Conservation (phyloP, 2,329 filamentous ascomycete species). For the Curvularia hawaiiensis region DNA sequence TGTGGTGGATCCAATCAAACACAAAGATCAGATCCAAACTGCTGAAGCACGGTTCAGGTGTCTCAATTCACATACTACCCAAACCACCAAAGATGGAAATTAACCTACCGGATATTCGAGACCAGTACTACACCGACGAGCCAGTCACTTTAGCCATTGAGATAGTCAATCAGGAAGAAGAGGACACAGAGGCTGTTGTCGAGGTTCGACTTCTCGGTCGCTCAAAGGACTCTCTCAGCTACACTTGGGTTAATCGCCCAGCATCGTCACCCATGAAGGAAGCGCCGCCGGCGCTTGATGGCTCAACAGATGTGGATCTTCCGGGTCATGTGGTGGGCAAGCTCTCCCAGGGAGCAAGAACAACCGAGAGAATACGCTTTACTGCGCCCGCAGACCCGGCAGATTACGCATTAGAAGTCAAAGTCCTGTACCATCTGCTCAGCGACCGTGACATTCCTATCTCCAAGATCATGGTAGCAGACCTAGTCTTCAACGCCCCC, state of each 20-base stretch:
- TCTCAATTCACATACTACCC: conserved; percentile 74
- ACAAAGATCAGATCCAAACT: conserved; percentile 34
- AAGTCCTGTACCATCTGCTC: conserved; percentile 76
- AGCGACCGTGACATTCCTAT: conserved; percentile 83
- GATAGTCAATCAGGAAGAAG: conserved; percentile 81
- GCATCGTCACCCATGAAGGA: conserved; percentile 40
- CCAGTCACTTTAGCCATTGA: conserved; percentile 69
- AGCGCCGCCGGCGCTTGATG: conserved; percentile 30
- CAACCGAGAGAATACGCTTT: conserved; percentile 47
- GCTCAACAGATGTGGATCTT: conserved; percentile 36
- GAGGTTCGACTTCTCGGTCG: conserved; percentile 70
- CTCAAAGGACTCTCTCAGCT: conserved; percentile 52
- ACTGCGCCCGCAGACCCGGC: conserved; percentile 52
- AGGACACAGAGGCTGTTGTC: conserved; percentile 73
- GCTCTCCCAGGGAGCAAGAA: conserved; percentile 38
- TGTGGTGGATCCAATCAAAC: conserved; percentile 44
- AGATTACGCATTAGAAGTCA: conserved; percentile 72
- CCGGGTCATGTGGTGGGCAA: conserved; percentile 46
- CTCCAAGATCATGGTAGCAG: conserved; percentile 71
- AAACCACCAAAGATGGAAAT: conserved; percentile 93
- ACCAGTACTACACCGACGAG: conserved; percentile 88
- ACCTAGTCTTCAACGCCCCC: conserved; percentile 75
- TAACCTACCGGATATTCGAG: conserved; percentile 63
- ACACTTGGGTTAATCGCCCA: conserved; percentile 54
- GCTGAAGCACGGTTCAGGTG: conserved; percentile 45